Evolutionary conservation across 192 early-diverging fungal genomes (phyloP).

Genomic region (Kickxella alabastrina): DNA sequence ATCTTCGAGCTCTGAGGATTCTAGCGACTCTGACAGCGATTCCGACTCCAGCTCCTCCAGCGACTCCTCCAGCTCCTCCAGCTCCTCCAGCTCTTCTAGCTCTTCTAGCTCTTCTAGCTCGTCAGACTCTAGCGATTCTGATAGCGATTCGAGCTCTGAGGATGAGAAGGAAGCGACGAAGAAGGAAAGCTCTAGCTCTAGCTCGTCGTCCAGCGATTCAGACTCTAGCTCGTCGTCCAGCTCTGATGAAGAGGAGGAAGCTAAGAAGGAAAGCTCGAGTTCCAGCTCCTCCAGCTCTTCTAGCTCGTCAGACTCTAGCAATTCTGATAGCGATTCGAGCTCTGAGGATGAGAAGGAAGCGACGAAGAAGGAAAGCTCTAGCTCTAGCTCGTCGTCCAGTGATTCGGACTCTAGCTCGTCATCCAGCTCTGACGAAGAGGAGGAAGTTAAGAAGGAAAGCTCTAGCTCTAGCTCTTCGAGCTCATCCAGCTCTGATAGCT

Average conservation of each 20-base stretch:
- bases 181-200: too few relatives aligned
- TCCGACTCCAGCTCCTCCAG: too few relatives aligned
- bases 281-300: too few relatives aligned
- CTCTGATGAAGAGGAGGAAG: too few relatives aligned
- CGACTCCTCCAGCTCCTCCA: constrained; percentile 2
- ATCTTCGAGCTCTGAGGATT: constrained; percentile 1
- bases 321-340: background rate
- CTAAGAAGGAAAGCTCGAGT: too few relatives aligned
- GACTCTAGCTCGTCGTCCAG: constrained; percentile 11
- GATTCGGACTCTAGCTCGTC: constrained; percentile 5
- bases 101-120: too few relatives aligned
- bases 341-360: too few relatives aligned
- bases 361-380: too few relatives aligned
- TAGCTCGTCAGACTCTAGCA: constrained; percentile 7
- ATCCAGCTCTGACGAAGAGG: background rate
- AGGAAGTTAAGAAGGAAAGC: background rate
- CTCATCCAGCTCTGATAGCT: constrained; percentile 1
- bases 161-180: too few relatives aligned
- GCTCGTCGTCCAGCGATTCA: constrained; percentile 15
- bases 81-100: too few relatives aligned
- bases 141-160: too few relatives aligned
- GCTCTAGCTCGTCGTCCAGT: constrained; percentile 3
- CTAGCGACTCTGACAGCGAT: background rate
- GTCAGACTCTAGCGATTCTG: too few relatives aligned
- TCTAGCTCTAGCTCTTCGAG: background rate